phyloP scores from a whole-genome alignment of 2,329 filamentous ascomycete species.

The Leptographium galeiforme region DNA sequence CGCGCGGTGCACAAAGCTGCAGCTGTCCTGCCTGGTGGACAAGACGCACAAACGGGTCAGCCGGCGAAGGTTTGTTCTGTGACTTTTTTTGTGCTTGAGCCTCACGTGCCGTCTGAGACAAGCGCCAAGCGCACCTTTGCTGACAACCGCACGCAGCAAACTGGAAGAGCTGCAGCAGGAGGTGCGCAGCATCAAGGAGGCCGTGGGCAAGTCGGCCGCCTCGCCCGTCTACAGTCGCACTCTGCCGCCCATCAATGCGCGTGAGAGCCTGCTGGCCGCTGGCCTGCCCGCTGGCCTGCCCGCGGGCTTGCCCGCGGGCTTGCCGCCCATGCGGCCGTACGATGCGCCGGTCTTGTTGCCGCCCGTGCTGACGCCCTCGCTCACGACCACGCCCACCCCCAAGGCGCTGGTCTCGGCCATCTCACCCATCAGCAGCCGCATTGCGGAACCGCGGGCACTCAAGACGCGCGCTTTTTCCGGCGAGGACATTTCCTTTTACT shows the following conservation, averaged over 20 bases:
- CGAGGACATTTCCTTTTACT: slow-evolving; percentile 42
- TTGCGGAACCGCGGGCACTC: slow-evolving; percentile 27
- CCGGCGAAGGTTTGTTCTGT: slow-evolving; percentile 11
- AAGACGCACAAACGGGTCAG: slow-evolving; percentile 12
- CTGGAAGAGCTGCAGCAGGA: slow-evolving; percentile 41
- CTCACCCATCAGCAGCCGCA: background rate
- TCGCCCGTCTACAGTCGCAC: slow-evolving; percentile 11
- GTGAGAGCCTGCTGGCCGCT: slow-evolving; percentile 9
- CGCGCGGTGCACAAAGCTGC: slow-evolving; percentile 11
- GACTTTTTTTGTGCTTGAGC: background rate
- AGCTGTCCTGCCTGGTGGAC: slow-evolving; percentile 13
- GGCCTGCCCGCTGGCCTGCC: slow-evolving; percentile 5
- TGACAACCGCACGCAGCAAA: slow-evolving; percentile 27
- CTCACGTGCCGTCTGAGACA: background rate
- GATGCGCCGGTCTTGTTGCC: slow-evolving; percentile 10
- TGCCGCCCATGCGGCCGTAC: slow-evolving; percentile 11
- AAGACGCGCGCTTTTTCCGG: slow-evolving; percentile 34
- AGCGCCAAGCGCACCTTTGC: background rate
- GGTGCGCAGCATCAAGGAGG: slow-evolving; percentile 40
- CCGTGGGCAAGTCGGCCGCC: slow-evolving; percentile 22
- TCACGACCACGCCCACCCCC: slow-evolving; percentile 11
- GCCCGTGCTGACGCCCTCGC: slow-evolving; percentile 9
- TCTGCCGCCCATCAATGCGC: slow-evolving; percentile 9
- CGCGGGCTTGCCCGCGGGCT: slow-evolving; percentile 3
- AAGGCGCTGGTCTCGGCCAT: slow-evolving; percentile 4